phyloP scores from a whole-genome alignment of 805 yeast genomes.

The Lachancea sp. region DNA sequence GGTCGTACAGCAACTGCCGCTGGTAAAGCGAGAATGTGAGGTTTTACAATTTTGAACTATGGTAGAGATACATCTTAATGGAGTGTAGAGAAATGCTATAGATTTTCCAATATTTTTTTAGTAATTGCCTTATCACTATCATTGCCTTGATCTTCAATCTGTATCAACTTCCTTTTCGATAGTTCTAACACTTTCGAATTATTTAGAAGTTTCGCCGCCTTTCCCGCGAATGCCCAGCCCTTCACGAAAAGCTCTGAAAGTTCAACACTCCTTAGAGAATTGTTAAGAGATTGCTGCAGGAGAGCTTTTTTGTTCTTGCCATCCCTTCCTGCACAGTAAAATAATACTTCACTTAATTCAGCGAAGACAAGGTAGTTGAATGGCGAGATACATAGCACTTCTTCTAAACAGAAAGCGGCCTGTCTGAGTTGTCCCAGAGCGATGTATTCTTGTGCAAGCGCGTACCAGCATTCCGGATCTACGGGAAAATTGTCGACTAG shows the following conservation, averaged over 20 bases:
- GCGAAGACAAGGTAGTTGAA: constrained; percentile 34
- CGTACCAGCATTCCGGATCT: constrained; percentile 75
- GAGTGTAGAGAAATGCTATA: constrained; percentile 5
- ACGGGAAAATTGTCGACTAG: constrained; percentile 44
- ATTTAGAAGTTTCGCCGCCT: constrained; percentile 27
- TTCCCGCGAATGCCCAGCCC: constrained; percentile 67
- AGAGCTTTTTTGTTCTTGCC: constrained; percentile 10
- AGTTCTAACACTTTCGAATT: constrained; percentile 33
- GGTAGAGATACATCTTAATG: background rate
- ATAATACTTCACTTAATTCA: constrained; percentile 22
- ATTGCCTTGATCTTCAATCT: constrained; percentile 31
- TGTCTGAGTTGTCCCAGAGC: constrained; percentile 56
- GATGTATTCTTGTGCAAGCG: constrained; percentile 60
- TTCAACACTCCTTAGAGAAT: constrained; percentile 69
- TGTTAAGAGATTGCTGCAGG: constrained; percentile 33
- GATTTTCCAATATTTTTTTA: constrained; percentile 20
- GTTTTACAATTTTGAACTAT: constrained; percentile 11
- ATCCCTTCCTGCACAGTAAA: constrained; percentile 18
- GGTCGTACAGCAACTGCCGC: constrained; percentile 62
- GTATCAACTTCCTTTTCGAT: constrained; percentile 34
- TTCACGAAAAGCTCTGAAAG: constrained; percentile 60
- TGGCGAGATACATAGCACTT: constrained; percentile 62
- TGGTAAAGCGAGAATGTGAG: constrained; percentile 36
- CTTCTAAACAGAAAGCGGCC: constrained; percentile 62
- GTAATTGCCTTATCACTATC: constrained; percentile 37